Base-by-base conservation (phyloP, 331 rosid genomes). In the Malus hybrid region DNA sequence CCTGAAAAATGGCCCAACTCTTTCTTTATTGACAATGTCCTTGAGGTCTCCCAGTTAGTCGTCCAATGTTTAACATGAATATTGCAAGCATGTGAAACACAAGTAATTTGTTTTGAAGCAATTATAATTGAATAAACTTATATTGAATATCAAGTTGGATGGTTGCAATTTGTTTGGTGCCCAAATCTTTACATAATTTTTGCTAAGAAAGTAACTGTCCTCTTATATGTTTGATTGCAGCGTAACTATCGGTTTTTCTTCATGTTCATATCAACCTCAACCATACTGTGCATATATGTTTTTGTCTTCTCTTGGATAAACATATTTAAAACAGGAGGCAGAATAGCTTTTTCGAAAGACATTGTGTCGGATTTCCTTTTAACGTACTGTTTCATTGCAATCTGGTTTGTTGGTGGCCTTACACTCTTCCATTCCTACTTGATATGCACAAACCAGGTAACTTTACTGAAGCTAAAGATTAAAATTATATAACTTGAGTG, bases 371-470 rank as follows among this genome's bases (percentile, higher is more conserved):
- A 87, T 80, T 20, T 92, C 74, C 93, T 94, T 69, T 70, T 88
- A 56, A 71, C 81, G 34, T 92, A 92, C 81, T 87, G 97, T 89
- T 94, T 90, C 80, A 52, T 92, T 22, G 92, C 90, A 30, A 84
- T 92, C 76, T 92, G 97, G 99, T 94, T 94, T 70, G 99, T 94
- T 66, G 99, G 97, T 56, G 99, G 99, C 86, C 99, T 94, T 67
- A 84, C 97, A 30, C 75, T 86, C 57, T 94, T 94, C 91, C 99
- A 94, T 87, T 87, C 87, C 82, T 90, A 88, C 83, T 96, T 94
- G 75, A 80, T 94, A 22, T 84, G 92, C 75, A 88, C 92, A 79
- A 94, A 92, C 83, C 97, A 94, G 98, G 98, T 91, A 72, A 82
- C 50, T 3, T 42, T 42, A 42, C n/a, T 30, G 48, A 24, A 52